Evolutionary conservation across 257 asterid genomes (phyloP).

Genomic region (Scutellaria baicalensis): DNA sequence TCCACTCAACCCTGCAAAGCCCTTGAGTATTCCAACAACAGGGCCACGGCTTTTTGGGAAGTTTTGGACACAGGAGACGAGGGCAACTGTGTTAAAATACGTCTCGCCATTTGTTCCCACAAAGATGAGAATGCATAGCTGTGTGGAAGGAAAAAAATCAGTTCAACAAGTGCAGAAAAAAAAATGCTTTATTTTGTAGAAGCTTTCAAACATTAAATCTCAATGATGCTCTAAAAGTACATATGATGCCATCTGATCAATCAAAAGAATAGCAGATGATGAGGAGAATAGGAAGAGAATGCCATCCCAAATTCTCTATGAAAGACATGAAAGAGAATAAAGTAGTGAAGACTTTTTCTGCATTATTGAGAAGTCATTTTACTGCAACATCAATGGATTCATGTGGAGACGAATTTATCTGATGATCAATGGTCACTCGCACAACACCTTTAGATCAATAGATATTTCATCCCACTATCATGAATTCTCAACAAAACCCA

Average conservation of each 20-base stretch:
- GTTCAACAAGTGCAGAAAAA: neutral
- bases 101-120: constrained; percentile 68
- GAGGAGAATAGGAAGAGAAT: neutral
- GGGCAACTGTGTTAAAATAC: constrained; percentile 52
- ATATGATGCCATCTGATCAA: too few relatives aligned
- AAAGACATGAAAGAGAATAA: too few relatives aligned
- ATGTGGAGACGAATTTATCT: neutral
- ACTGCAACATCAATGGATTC: neutral
- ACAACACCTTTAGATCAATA: neutral
- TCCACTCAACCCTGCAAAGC: constrained; percentile 58
- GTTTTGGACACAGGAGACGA: constrained; percentile 56
- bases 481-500: neutral
- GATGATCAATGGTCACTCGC: neutral
- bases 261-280: neutral
- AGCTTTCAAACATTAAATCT: neutral
- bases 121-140: constrained; percentile 66
- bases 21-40: constrained; percentile 63
- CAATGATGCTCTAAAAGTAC: neutral
- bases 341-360: neutral
- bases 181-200: neutral
- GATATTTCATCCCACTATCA: neutral
- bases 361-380: neutral
- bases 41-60: constrained; percentile 69
- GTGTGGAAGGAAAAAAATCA: neutral
- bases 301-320: too few relatives aligned